Conservation (phyloP, 2,329 filamentous ascomycete species). For the Venturiaceae sp. region DNA sequence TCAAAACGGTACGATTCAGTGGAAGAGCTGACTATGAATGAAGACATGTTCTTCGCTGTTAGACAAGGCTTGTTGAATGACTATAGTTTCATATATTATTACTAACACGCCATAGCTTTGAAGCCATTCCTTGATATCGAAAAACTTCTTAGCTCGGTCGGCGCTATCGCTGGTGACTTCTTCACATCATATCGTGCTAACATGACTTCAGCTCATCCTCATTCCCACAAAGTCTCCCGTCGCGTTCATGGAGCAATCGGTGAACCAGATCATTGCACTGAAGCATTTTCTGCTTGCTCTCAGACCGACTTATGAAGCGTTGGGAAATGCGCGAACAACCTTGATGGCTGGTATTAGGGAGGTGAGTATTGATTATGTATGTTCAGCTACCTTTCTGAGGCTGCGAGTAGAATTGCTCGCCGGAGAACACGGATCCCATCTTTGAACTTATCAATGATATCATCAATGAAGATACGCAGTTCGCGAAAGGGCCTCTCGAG, state of each 20-base stretch:
- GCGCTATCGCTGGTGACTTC: conserved; percentile 13
- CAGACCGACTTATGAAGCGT: conserved; percentile 55
- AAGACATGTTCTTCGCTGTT: conserved; percentile 74
- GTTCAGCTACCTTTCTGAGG: neutral
- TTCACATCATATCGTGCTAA: neutral
- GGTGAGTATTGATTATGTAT: conserved; percentile 19
- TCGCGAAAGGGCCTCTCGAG: conserved; percentile 70
- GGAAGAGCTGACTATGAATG: conserved; percentile 68
- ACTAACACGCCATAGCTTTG: conserved; percentile 41
- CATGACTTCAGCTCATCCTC: conserved; percentile 56
- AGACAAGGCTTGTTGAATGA: conserved; percentile 47
- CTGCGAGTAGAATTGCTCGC: conserved; percentile 47
- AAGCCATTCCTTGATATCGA: conserved; percentile 73
- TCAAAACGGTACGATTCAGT: conserved; percentile 69
- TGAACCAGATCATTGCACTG: conserved; percentile 79
- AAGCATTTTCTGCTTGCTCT: conserved; percentile 71
- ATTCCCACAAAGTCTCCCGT: conserved; percentile 57
- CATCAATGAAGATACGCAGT: conserved; percentile 74
- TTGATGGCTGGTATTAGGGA: conserved; percentile 60
- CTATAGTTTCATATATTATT: conserved; percentile 5
- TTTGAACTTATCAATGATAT: conserved; percentile 55
- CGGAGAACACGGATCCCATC: conserved; percentile 51
- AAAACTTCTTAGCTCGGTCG: conserved; percentile 63
- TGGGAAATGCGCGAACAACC: conserved; percentile 53
- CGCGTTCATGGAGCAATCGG: conserved; percentile 63